phyloP scores from a whole-genome alignment of 2,329 filamentous ascomycete genomes.

The Paraphaeosphaeria sporulosa region DNA sequence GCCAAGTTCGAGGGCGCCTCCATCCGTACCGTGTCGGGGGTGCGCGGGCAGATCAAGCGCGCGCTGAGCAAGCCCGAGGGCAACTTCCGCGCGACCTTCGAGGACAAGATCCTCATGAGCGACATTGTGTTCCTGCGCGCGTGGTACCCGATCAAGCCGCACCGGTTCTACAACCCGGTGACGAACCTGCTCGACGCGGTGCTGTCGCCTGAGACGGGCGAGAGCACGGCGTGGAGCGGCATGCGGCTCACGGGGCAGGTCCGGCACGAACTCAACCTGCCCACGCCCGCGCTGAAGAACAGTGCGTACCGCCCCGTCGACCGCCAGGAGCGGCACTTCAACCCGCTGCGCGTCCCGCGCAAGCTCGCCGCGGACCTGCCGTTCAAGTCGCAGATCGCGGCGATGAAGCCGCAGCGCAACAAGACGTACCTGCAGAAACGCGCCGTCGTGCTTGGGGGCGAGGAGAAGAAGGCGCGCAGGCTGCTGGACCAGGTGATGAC shows the following conservation, averaged over 20 bases:
- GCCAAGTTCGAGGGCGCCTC: constrained; percentile 97
- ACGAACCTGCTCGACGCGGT: constrained; percentile 80
- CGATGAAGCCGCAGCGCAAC: constrained; percentile 80
- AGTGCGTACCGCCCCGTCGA: constrained; percentile 78
- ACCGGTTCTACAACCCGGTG: constrained; percentile 95
- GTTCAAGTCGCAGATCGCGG: constrained; percentile 88
- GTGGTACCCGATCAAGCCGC: constrained; percentile 96
- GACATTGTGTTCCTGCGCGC: constrained; percentile 96
- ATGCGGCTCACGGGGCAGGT: constrained; percentile 97
- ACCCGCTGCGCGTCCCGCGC: constrained; percentile 75
- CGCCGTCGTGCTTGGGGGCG: constrained; percentile 81
- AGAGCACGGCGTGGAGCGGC: constrained; percentile 71
- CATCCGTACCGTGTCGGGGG: constrained; percentile 94
- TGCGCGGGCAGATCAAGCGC: constrained; percentile 96
- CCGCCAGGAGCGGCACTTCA: constrained; percentile 59
- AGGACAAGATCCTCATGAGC: constrained; percentile 96
- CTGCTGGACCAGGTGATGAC: constrained; percentile 94
- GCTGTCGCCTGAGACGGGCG: constrained; percentile 37
- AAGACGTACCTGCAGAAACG: constrained; percentile 94
- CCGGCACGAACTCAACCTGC: constrained; percentile 75
- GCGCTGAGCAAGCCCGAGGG: constrained; percentile 93
- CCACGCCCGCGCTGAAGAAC: constrained; percentile 83
- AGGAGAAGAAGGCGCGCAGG: constrained; percentile 88
- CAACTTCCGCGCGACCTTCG: constrained; percentile 95
- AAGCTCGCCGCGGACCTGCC: constrained; percentile 84